Evolutionary conservation across 192 early-diverging fungal species (phyloP).

Genomic region (Coemansia sp.): DNA sequence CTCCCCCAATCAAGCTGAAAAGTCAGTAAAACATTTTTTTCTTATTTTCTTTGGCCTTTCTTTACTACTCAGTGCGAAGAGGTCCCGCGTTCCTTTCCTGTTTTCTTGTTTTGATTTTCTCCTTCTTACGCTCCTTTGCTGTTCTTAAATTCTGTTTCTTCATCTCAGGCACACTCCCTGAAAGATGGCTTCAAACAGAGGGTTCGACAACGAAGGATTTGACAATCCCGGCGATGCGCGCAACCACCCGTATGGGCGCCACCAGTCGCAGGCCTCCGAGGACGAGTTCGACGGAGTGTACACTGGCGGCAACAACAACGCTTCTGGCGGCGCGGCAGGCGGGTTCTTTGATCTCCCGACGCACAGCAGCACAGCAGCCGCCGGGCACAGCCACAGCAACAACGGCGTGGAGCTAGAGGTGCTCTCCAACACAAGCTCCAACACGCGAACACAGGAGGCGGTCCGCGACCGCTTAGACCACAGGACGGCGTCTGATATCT

Average conservation of each 20-base stretch:
- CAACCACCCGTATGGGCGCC: constrained; percentile 5
- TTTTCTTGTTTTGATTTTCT: neutral
- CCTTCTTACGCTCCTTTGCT: neutral
- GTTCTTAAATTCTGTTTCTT: too few relatives aligned
- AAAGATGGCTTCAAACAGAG: neutral
- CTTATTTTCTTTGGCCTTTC: too few relatives aligned
- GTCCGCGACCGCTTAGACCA: constrained; percentile 45
- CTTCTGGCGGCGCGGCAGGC: neutral
- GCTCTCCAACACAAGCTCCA: constrained; percentile 48
- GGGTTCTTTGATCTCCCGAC: constrained; percentile 32
- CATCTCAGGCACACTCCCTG: neutral
- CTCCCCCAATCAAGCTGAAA: too few relatives aligned
- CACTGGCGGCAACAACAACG: constrained; percentile 7
- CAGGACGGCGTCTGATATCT: constrained; percentile 46
- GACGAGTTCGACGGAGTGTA: constrained; percentile 45
- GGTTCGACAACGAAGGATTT: constrained; percentile 19
- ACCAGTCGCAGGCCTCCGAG: constrained; percentile 10
- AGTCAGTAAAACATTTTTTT: too few relatives aligned
- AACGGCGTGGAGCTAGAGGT: constrained; percentile 52
- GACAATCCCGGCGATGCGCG: constrained; percentile 5
- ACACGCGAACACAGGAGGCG: constrained; percentile 36
- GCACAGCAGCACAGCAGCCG: constrained; percentile 2
- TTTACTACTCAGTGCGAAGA: too few relatives aligned
- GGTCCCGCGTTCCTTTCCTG: too few relatives aligned
- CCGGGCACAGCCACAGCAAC: neutral